phyloP scores from a whole-genome alignment of 257 asterid genomes.

The Buddleja alternifolia region DNA sequence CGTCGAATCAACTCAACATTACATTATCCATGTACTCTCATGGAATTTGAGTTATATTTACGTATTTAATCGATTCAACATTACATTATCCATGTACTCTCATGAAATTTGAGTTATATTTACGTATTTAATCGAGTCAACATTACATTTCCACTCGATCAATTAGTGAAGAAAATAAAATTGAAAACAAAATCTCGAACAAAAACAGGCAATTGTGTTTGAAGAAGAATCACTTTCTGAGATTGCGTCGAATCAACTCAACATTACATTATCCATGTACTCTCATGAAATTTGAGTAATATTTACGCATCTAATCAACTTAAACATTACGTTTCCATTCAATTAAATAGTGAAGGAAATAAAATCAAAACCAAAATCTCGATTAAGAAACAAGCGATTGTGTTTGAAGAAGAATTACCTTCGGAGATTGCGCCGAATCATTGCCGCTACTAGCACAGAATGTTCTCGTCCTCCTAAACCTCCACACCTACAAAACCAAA shows the following conservation, averaged over 20 bases:
- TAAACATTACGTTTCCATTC: not conserved
- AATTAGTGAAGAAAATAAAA: not conserved
- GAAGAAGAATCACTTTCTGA: no score
- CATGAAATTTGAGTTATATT: no score
- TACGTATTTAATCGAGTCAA: not conserved
- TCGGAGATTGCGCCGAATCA: slow-evolving; percentile 41
- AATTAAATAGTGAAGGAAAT: not conserved
- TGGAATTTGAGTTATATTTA: no score
- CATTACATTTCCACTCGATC: not conserved
- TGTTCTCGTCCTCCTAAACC: slow-evolving; percentile 37
- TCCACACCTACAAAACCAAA: slow-evolving; percentile 42
- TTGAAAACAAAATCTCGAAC: no score
- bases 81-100: no score
- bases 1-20: no score
- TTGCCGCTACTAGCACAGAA: slow-evolving; percentile 42
- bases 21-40: no score
- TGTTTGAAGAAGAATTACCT: slow-evolving; percentile 42
- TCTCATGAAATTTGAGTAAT: no score
- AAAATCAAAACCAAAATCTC: not conserved
- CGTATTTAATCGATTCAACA: not conserved
- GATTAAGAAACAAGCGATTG: no score
- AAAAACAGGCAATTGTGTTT: no score
- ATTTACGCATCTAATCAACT: not conserved
- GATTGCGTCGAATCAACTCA: no score
- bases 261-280: no score